Base-by-base conservation (phyloP, 2,329 filamentous ascomycete genomes). In the Samsoniella hepiali region DNA sequence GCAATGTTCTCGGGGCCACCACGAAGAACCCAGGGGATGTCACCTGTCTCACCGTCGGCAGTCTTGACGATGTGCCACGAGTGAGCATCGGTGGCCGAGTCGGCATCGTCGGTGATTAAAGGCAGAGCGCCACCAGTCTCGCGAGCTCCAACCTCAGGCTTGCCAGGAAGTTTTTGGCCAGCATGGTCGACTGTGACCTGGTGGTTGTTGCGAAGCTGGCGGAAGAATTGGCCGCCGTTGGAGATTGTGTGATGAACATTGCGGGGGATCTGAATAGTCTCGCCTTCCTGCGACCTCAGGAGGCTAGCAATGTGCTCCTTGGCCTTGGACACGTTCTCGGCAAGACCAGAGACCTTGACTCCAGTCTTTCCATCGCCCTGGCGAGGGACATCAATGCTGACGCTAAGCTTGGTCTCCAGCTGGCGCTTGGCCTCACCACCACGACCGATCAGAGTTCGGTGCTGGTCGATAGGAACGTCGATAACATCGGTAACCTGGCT, bases 141-240 rank as follows among this genome's bases (percentile, higher is more conserved):
- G 29, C 85, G 83, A 9, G 79, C 74, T 65, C 80, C 75, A 64
- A 81, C 77, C 64, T 84, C 77, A 34, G 89, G 84, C 78, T 89
- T 93, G 45, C 87, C 74, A 6, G 95, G 95, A 4, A 90, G 80
- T 63, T 89, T 80, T 65, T 95, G 87, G 51, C 93, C 93, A 62
- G 87, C 91, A 73, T 98, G 95, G 75, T 98, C 93, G 60, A 99
- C 90, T 0, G 90, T 95, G 68, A 99, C 92, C 69, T 91, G 89
- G 77, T 91, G 84, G 72, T 97, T 91, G 75, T 88, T 93, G 67
- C 90, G 88, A 49, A 99, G 87, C 70, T 88, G 90, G 68, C 94
- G 91, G 90, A 98, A 97, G 79, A 98, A 91, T 69, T 93, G 89
- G 1, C 94, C 95, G 67, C 94, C 93, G 74, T 97, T 94, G 59